phyloP scores from a whole-genome alignment of 768 basidiomycete genomes.

The Boletus reticuloceps region DNA sequence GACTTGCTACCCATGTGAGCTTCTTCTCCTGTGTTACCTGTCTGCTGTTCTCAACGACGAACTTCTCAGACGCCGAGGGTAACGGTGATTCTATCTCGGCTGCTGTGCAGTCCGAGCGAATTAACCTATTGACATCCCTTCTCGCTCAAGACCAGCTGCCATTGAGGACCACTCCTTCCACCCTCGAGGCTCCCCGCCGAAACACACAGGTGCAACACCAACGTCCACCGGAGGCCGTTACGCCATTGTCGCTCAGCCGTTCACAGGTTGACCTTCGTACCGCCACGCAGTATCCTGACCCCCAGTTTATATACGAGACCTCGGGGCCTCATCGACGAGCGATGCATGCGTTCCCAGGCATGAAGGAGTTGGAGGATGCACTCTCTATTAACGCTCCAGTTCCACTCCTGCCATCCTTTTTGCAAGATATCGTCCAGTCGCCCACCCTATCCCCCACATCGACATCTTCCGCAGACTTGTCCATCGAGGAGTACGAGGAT shows the following conservation, averaged over 20 bases:
- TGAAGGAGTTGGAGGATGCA: constrained; percentile 22
- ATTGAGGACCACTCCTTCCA: constrained; percentile 15
- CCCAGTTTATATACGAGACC: constrained; percentile 71
- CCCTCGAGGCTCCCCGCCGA: constrained; percentile 32
- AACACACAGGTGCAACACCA: constrained; percentile 48
- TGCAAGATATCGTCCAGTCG: constrained; percentile 71
- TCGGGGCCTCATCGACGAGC: constrained; percentile 42
- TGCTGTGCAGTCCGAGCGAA: constrained; percentile 82
- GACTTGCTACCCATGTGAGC: constrained; percentile 80
- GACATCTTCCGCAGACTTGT: constrained; percentile 63
- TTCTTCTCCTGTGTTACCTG: constrained; percentile 7
- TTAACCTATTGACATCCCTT: constrained; percentile 73
- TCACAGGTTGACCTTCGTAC: constrained; percentile 46
- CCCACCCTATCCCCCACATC: constrained; percentile 65
- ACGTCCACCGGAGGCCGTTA: constrained; percentile 37
- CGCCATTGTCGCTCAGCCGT: constrained; percentile 39
- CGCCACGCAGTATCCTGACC: constrained; percentile 41
- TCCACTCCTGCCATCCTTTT: constrained; percentile 72
- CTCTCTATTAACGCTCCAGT: constrained; percentile 35
- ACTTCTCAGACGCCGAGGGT: constrained; percentile 69
- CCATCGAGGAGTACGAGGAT: constrained; percentile 55
- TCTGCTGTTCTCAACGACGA: constrained; percentile 8
- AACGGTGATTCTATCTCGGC: constrained; percentile 86
- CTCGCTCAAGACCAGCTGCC: constrained; percentile 54
- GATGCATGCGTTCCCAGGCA: constrained; percentile 36